These are phyloP conservation scores for Pittosporum tobira DNA, from an alignment of 129 eudicot species.

Conservation along the genomic window DNA sequence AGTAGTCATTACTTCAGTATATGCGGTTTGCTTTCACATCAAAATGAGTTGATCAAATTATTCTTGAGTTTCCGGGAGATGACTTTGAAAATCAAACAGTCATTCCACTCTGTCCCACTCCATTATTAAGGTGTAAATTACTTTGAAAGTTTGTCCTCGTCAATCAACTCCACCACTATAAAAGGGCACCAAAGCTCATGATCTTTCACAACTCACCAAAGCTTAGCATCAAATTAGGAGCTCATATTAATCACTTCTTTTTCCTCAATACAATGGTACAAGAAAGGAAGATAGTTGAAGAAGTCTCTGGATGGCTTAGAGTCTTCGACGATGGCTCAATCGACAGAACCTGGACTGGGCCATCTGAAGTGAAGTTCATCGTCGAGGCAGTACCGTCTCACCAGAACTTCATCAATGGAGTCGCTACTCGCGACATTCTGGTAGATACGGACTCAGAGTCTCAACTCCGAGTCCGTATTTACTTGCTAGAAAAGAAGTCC, in stretches of 20 bases:
- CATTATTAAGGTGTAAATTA: too few relatives aligned
- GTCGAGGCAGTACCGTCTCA: conserved; percentile 56
- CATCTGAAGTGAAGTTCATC: conserved; percentile 69
- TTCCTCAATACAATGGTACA: conserved; percentile 16
- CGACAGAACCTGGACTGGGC: conserved; percentile 73
- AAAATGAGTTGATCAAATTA: too few relatives aligned
- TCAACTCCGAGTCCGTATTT: conserved; percentile 45
- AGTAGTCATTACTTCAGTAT: too few relatives aligned
- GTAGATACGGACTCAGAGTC: conserved; percentile 18
- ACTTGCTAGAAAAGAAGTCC: conserved; percentile 28
- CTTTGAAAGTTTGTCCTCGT: too few relatives aligned
- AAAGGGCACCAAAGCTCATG: too few relatives aligned
- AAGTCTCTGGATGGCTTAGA: conserved; percentile 75
- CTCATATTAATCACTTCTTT: neutral
- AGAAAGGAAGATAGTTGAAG: conserved; percentile 34
- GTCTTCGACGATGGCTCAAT: conserved; percentile 56
- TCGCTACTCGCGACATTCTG: conserved; percentile 37
- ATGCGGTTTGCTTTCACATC: too few relatives aligned
- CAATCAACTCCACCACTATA: too few relatives aligned
- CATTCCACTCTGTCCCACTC: too few relatives aligned
- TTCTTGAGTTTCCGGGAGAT: too few relatives aligned
- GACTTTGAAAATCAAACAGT: too few relatives aligned
- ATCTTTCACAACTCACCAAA: too few relatives aligned
- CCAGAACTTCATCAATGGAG: conserved; percentile 45
- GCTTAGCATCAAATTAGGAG: neutral